These are phyloP conservation scores for Rhododendron williamsianum DNA, from an alignment of 148 eudicot species.

Conservation along the genomic window DNA sequence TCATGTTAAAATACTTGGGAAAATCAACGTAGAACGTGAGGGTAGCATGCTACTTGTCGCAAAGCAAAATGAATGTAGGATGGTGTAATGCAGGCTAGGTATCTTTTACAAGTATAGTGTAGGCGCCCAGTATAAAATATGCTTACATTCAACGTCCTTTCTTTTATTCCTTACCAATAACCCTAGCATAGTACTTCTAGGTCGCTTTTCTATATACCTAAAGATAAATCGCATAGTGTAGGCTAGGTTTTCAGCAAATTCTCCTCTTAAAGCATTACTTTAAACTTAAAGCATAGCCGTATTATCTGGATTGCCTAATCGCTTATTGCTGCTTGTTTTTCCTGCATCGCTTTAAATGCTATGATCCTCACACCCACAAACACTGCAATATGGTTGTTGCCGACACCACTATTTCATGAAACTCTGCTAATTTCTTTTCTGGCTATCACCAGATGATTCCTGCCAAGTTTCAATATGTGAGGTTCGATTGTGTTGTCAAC, in stretches of 20 bases:
- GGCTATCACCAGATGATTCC: background rate
- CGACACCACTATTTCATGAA: background rate
- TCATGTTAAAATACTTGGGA: background rate
- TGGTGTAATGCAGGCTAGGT: background rate
- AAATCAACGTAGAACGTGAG: background rate
- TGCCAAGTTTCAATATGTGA: background rate
- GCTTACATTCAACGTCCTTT: background rate
- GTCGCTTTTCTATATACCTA: background rate
- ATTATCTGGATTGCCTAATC: background rate
- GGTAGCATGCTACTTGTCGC: background rate
- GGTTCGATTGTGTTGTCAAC: background rate
- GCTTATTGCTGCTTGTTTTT: background rate
- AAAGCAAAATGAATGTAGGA: background rate
- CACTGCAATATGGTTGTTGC: background rate
- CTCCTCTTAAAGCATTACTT: background rate
- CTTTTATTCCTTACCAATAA: background rate
- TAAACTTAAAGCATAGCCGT: background rate
- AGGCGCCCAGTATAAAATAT: background rate
- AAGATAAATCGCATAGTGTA: background rate
- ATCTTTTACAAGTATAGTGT: background rate
- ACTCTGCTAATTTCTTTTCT: background rate
- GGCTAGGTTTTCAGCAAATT: background rate
- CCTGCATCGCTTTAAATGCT: background rate
- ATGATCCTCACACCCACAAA: background rate
- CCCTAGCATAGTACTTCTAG: background rate